Conservation (phyloP, 225 moss, liverwort and hornwort species). For the Neckera pumila region DNA sequence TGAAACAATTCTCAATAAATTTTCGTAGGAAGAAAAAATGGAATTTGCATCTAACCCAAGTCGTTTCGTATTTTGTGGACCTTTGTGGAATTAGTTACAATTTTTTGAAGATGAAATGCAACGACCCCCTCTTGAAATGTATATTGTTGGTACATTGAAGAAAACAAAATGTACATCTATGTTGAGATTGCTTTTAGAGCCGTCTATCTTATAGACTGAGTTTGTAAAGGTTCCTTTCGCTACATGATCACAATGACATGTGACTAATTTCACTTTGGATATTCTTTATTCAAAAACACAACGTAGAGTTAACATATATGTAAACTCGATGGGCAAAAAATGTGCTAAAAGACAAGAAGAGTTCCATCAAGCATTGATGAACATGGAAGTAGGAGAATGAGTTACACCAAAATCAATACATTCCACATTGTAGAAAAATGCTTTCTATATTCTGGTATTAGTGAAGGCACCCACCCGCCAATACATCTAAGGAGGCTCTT, state of each 20-base stretch:
- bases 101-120: no score
- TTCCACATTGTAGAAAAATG: not conserved
- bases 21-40: no score
- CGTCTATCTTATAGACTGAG: rapidly evolving
- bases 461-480: no score
- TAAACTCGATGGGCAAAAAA: rapidly evolving
- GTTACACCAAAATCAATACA: not conserved
- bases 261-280: not conserved
- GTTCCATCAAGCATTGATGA: rapidly evolving
- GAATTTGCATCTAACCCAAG: no score
- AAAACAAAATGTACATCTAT: no score
- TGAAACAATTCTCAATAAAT: no score
- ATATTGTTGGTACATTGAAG: no score
- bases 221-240: not conserved
- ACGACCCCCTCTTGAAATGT: no score
- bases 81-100: no score
- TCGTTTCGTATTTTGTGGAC: no score
- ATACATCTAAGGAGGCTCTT: no score
- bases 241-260: not conserved
- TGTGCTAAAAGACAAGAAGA: not conserved
- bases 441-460: not conserved
- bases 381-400: rapidly evolving
- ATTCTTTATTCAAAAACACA: not conserved
- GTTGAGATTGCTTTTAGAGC: no score
- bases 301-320: not conserved